A percentile compares a stretch with the other conserved stretches of the same genome.
Conservation (phyloP, 1,284 basidiomycete species). For the Phylloboletellus chloephorus region DNA sequence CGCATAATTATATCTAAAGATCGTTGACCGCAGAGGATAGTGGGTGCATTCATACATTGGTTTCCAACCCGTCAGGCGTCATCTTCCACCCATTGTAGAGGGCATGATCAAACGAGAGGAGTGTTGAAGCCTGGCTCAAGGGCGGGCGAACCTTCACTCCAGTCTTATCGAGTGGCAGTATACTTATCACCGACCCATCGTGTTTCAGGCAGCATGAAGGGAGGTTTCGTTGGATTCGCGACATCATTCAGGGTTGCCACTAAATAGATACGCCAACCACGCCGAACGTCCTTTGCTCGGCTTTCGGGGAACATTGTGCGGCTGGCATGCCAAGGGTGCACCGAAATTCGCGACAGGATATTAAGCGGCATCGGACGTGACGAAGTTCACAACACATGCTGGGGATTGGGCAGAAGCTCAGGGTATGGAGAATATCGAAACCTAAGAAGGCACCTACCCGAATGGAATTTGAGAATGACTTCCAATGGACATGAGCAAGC, state of each 20-base stretch:
- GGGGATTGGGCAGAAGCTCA: background rate
- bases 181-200: constrained; percentile 28
- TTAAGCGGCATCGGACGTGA: constrained; percentile 32
- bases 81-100: constrained; percentile 26
- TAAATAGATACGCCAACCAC: constrained; percentile 29
- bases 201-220: constrained; percentile 12
- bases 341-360: constrained; percentile 34
- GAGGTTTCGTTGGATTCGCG: background rate
- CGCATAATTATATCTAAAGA: constrained; percentile 27
- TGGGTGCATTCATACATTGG: background rate
- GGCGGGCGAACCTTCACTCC: constrained; percentile 20
- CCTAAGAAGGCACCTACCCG: constrained; percentile 34
- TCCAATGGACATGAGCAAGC: constrained; percentile 28
- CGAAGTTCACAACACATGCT: constrained; percentile 46
- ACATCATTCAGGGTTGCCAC: background rate
- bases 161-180: constrained; percentile 24
- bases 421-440: background rate
- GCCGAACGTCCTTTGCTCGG: constrained; percentile 23
- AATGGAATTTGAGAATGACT: constrained; percentile 40
- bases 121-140: constrained; percentile 11
- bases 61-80: rapidly evolving
- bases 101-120: constrained; percentile 24
- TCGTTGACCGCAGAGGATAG: constrained; percentile 10
- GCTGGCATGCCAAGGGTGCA: constrained; percentile 9
- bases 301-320: background rate